A percentile compares a stretch with the other conserved stretches of the same genome.
Evolutionary conservation across 345 rosid species (phyloP).

Genomic region (Brassica rapa): DNA sequence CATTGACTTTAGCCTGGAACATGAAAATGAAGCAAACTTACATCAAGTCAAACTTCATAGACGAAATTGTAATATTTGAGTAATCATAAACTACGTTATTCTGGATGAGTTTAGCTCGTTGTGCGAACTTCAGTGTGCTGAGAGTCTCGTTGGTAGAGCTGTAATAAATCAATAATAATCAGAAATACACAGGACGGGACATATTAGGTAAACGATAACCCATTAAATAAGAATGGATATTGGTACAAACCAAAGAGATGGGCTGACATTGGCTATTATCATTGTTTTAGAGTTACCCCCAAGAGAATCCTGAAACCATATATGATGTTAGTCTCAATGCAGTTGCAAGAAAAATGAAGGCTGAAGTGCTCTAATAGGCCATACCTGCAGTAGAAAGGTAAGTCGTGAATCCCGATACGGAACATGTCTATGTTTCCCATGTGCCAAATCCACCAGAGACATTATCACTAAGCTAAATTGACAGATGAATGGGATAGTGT

Average conservation of each 20-base stretch:
- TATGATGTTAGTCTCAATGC: conserved; percentile 29
- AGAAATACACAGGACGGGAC: conserved; percentile 24
- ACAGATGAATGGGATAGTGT: conserved; percentile 27
- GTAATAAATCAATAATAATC: conserved; percentile 39
- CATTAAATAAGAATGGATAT: conserved; percentile 21
- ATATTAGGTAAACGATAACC: conserved; percentile 10
- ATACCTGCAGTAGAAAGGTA: conserved; percentile 93
- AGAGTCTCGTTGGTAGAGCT: conserved; percentile 89
- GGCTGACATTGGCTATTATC: conserved; percentile 93
- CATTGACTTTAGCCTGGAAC: conserved; percentile 85
- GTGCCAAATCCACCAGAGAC: conserved; percentile 96
- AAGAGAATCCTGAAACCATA: conserved; percentile 76
- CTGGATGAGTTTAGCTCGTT: conserved; percentile 95
- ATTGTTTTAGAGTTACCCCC: conserved; percentile 97
- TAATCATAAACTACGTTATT: conserved; percentile 58
- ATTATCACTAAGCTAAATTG: conserved; percentile 80
- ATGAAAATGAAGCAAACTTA: conserved; percentile 28
- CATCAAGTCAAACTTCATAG: conserved; percentile 10
- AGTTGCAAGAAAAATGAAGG: conserved; percentile 14
- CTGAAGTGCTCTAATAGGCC: conserved; percentile 28
- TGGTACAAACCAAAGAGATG: conserved; percentile 73
- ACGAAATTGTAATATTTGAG: conserved; percentile 17
- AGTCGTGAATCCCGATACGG: conserved; percentile 98
- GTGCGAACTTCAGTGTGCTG: conserved; percentile 94
- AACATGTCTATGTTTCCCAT: conserved; percentile 90